A percentile compares a stretch with the other conserved stretches of the same genome.
Conservation (phyloP, 2,329 filamentous ascomycete genomes). For the Aspergillus japonicus region DNA sequence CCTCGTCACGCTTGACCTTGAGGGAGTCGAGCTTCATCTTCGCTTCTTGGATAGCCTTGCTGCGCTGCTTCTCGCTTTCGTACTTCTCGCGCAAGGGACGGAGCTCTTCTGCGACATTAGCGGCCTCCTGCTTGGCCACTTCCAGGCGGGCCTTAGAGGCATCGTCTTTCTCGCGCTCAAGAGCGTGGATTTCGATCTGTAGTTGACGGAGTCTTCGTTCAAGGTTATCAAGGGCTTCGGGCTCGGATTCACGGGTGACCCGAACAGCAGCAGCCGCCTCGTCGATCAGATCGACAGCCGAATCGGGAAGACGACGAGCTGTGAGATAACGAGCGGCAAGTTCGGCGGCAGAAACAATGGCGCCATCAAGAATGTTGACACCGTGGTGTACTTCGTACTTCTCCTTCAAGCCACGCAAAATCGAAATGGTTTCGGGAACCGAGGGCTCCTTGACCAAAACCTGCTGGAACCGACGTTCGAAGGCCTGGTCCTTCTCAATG, state of each 20-base stretch:
- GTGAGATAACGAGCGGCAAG: conserved; percentile 93
- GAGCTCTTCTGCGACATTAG: conserved; percentile 91
- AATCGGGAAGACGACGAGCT: conserved; percentile 85
- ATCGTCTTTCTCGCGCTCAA: conserved; percentile 91
- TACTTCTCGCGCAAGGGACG: conserved; percentile 93
- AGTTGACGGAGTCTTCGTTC: conserved; percentile 87
- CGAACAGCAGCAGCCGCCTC: conserved; percentile 95
- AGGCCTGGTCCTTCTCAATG: conserved; percentile 97
- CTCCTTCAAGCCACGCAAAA: conserved; percentile 96
- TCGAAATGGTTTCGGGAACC: conserved; percentile 88
- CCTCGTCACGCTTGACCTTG: conserved; percentile 88
- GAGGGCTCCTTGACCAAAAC: conserved; percentile 93
- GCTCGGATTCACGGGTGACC: conserved; percentile 92
- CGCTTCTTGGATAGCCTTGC: conserved; percentile 87
- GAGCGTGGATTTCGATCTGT: conserved; percentile 94
- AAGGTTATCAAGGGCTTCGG: conserved; percentile 90
- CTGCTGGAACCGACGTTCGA: conserved; percentile 98
- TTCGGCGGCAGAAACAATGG: conserved; percentile 86
- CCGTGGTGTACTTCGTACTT: conserved; percentile 98
- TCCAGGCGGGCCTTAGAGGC: conserved; percentile 80
- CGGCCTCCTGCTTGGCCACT: conserved; percentile 83
- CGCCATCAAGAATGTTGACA: conserved; percentile 92
- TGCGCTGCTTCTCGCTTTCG: conserved; percentile 85
- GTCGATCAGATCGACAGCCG: conserved; percentile 92
- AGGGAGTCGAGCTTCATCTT: conserved; percentile 93